Percentiles rank a stretch among this genome's conserved stretches.
These are phyloP conservation scores for Pseudogymnoascus sp. DNA, from an alignment of 2,329 filamentous ascomycete species.

Conservation along the genomic window DNA sequence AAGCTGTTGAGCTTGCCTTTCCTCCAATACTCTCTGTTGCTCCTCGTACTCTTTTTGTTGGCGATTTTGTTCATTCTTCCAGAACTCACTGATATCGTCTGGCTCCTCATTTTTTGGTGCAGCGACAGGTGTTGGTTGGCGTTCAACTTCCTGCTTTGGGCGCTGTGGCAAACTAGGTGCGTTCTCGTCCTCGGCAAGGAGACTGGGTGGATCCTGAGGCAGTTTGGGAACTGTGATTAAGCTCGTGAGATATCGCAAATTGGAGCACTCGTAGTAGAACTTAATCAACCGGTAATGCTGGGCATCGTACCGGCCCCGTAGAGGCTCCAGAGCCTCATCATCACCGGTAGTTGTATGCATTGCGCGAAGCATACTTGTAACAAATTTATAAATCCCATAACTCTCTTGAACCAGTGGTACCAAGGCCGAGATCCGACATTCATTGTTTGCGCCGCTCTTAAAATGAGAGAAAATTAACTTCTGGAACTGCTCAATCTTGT, in stretches of 20 bases:
- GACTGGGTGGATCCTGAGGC: slow-evolving; percentile 84
- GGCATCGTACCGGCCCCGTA: slow-evolving; percentile 83
- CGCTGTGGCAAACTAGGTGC: slow-evolving; percentile 75
- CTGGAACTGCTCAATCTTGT: slow-evolving; percentile 97
- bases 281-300: slow-evolving; percentile 95
- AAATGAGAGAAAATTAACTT: slow-evolving; percentile 98
- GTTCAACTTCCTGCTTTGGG: slow-evolving; percentile 65
- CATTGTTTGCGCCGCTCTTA: slow-evolving; percentile 82
- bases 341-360: slow-evolving; percentile 97
- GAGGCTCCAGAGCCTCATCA: slow-evolving; percentile 80
- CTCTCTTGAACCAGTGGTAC: slow-evolving; percentile 94
- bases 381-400: slow-evolving; percentile 99
- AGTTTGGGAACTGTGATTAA: slow-evolving; percentile 94
- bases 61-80: slow-evolving; percentile 84
- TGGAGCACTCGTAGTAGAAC: slow-evolving; percentile 99
- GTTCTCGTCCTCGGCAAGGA: slow-evolving; percentile 76
- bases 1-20: slow-evolving; percentile 76
- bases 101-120: slow-evolving; percentile 68
- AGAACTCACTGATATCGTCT: slow-evolving; percentile 94
- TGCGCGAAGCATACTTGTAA: slow-evolving; percentile 96
- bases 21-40: slow-evolving; percentile 80
- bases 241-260: slow-evolving; percentile 90
- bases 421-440: slow-evolving; percentile 89
- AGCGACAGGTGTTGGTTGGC: slow-evolving; percentile 61
- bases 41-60: slow-evolving; percentile 94